Evolutionary conservation across 2,329 filamentous ascomycete species (phyloP).

Genomic region (Neofusicoccum cordaticola): DNA sequence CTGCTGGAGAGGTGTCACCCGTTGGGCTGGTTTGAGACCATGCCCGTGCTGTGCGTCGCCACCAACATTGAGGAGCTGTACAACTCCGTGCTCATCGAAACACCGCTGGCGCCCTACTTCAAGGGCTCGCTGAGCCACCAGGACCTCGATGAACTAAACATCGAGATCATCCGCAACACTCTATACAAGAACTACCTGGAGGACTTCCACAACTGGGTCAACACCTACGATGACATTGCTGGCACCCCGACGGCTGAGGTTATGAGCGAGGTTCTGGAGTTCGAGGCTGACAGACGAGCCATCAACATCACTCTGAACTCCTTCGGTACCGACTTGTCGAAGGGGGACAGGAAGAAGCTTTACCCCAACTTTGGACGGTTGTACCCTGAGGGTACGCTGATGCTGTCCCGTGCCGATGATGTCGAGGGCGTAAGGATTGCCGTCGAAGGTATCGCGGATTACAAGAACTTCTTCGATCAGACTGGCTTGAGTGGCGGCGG

Average conservation of each 20-base stretch:
- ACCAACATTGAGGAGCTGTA: constrained; percentile 99
- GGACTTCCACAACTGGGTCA: constrained; percentile 94
- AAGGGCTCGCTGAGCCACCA: constrained; percentile 95
- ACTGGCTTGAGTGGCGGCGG: constrained; percentile 73
- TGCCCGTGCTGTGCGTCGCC: constrained; percentile 95
- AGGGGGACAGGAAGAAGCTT: constrained; percentile 90
- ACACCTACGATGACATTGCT: constrained; percentile 78
- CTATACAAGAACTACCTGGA: constrained; percentile 99
- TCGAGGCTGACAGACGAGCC: constrained; percentile 91
- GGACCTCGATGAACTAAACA: constrained; percentile 97
- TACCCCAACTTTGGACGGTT: constrained; percentile 90
- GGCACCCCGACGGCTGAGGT: constrained; percentile 88
- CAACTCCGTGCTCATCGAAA: constrained; percentile 96
- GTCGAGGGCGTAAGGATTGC: constrained; percentile 90
- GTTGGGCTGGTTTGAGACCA: constrained; percentile 97
- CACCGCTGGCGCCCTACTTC: constrained; percentile 92
- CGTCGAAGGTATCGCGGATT: constrained; percentile 88
- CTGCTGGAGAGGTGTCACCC: constrained; percentile 94
- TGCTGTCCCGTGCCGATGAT: constrained; percentile 93
- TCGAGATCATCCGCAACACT: constrained; percentile 97
- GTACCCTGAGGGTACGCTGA: constrained; percentile 89
- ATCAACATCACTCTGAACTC: constrained; percentile 99
- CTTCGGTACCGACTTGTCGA: constrained; percentile 92
- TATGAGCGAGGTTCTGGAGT: constrained; percentile 94
- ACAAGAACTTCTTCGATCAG: constrained; percentile 94